Conservation (phyloP, 345 rosid species). For the Hevea brasiliensis region DNA sequence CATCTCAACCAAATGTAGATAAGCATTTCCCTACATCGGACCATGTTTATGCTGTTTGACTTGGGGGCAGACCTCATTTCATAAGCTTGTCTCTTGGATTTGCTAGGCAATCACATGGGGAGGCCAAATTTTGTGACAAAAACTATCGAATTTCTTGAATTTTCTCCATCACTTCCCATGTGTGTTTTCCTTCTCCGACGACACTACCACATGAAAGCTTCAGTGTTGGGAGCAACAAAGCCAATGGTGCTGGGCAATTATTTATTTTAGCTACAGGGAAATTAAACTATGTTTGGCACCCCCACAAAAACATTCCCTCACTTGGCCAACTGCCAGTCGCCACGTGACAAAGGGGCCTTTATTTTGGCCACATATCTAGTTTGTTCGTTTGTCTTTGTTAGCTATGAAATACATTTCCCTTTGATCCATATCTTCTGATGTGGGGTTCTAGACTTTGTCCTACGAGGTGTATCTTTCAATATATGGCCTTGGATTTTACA, state of each 20-base stretch:
- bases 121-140: conserved; percentile 19
- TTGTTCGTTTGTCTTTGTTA: conserved; percentile 1
- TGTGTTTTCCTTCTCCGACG: conserved; percentile 28
- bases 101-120: conserved; percentile 31
- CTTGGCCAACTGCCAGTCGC: background rate
- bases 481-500: conserved; percentile 13
- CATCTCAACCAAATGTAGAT: no score
- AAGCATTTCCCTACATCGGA: no score
- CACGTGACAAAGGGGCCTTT: background rate
- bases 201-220: conserved; percentile 42
- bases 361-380: no score
- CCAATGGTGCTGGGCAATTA: background rate
- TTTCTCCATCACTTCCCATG: conserved; percentile 16
- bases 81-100: conserved; percentile 22
- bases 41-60: conserved; percentile 25
- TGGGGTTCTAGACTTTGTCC: background rate
- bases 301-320: conserved; percentile 21
- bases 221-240: conserved; percentile 2
- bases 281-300: no score
- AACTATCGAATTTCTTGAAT: conserved; percentile 28
- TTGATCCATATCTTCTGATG: background rate
- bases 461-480: background rate
- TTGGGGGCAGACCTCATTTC: conserved; percentile 19
- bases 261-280: no score
- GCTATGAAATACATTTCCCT: no score